Percentiles rank a stretch among this genome's conserved stretches.
Conservation (phyloP, 2,329 filamentous ascomycete genomes). For the Xylariaceae sp. region DNA sequence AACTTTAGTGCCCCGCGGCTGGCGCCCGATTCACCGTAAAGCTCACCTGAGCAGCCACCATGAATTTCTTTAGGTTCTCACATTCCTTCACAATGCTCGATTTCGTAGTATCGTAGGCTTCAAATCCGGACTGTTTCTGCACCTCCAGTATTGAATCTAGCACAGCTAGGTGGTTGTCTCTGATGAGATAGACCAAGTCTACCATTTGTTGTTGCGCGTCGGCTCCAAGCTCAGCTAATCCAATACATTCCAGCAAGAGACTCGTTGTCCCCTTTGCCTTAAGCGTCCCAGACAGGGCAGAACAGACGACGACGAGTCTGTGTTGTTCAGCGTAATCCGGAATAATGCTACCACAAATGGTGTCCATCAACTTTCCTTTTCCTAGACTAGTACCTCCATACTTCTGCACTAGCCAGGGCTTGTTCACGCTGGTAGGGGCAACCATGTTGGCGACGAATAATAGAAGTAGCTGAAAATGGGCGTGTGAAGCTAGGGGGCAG, state of each 20-base stretch:
- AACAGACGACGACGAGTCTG: conserved; percentile 63
- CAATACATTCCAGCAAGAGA: conserved; percentile 44
- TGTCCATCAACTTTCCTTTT: conserved; percentile 63
- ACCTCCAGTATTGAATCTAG: conserved; percentile 33
- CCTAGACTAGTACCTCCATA: conserved; percentile 67
- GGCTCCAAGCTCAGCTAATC: conserved; percentile 31
- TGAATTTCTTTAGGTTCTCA: conserved; percentile 53
- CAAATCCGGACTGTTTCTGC: conserved; percentile 7
- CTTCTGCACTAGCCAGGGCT: conserved; percentile 65
- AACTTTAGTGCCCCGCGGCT: conserved; percentile 14
- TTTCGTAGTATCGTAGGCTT: conserved; percentile 49
- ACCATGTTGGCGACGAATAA: conserved; percentile 18
- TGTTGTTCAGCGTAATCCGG: conserved; percentile 47
- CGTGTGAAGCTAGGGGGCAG: not conserved
- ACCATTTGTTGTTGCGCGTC: conserved; percentile 46
- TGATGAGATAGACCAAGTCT: conserved; percentile 57
- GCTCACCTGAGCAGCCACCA: conserved; percentile 58
- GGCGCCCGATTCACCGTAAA: not conserved
- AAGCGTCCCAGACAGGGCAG: conserved; percentile 59
- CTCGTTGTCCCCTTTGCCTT: conserved; percentile 64
- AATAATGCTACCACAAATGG: conserved; percentile 49
- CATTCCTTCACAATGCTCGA: conserved; percentile 56
- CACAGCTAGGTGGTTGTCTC: conserved; percentile 56
- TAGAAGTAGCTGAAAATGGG: not conserved
- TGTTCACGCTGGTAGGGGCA: conserved; percentile 27